Percentiles rank a stretch among this genome's conserved stretches.
Evolutionary conservation across 306 rosid species (phyloP).

Genomic region (Sechiopsis laciniata): DNA sequence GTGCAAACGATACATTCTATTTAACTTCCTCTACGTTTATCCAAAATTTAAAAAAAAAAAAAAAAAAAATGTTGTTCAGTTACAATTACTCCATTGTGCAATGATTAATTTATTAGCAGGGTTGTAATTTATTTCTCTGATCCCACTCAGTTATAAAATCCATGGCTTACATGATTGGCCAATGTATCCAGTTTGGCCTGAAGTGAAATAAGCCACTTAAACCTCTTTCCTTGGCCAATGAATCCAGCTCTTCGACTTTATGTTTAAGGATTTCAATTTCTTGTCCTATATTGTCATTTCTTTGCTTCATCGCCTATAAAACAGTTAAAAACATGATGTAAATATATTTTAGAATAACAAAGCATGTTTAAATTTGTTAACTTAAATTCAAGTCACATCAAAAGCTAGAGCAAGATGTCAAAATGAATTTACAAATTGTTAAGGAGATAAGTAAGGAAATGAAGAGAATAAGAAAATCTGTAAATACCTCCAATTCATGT

Average conservation of each 20-base stretch:
- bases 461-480: not conserved
- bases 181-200: constrained; percentile 17
- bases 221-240: constrained; percentile 48
- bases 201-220: constrained; percentile 38
- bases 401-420: not conserved
- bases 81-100: not conserved
- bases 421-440: not conserved
- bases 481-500: constrained; percentile 39
- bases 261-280: constrained; percentile 40
- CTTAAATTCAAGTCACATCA: not conserved
- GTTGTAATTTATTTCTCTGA: not conserved
- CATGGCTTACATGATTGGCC: not conserved
- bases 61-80: not conserved
- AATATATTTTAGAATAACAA: not conserved
- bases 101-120: not conserved
- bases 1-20: not conserved
- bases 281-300: constrained; percentile 35
- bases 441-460: not conserved
- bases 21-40: not conserved
- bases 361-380: not conserved
- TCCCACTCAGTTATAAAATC: not conserved
- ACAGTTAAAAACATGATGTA: not conserved
- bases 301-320: constrained; percentile 41
- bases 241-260: constrained; percentile 48
- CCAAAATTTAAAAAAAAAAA: too few relatives aligned